phyloP scores from a whole-genome alignment of 192 early-diverging fungal genomes.

The Entomortierella chlamydospora region DNA sequence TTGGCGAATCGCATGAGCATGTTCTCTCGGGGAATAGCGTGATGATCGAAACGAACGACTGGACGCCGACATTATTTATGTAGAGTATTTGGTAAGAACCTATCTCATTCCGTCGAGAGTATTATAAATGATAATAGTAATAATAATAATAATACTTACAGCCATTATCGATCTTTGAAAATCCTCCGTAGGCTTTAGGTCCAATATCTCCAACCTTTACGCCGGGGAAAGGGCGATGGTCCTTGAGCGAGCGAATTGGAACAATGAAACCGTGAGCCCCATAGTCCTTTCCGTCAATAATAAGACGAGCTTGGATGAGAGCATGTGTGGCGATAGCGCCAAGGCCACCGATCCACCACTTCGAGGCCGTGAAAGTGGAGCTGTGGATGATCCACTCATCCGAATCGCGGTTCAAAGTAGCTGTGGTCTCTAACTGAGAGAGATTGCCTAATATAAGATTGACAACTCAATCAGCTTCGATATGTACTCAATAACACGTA shows the following conservation, averaged over 20 bases:
- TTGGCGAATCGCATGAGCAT: conserved; percentile 86
- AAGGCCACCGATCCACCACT: conserved; percentile 86
- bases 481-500: background rate
- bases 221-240: conserved; percentile 76
- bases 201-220: conserved; percentile 86
- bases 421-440: conserved; percentile 81
- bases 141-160: conserved; percentile 56
- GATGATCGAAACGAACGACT: conserved; percentile 74
- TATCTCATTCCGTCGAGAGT: no score
- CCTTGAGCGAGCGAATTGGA: conserved; percentile 75
- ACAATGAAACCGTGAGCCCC: conserved; percentile 85
- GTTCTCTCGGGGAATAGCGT: conserved; percentile 81
- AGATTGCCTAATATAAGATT: conserved; percentile 65
- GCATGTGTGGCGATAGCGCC: conserved; percentile 79
- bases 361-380: conserved; percentile 68
- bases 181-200: conserved; percentile 75
- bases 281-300: conserved; percentile 73
- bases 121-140: no score
- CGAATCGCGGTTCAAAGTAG: conserved; percentile 75
- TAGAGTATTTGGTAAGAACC: no score
- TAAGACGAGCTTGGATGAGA: conserved; percentile 82
- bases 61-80: no score
- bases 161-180: conserved; percentile 84
- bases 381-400: conserved; percentile 86
- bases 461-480: background rate